Evolutionary conservation across 1,284 basidiomycete genomes (phyloP).

Genomic region (Chiua sp.): DNA sequence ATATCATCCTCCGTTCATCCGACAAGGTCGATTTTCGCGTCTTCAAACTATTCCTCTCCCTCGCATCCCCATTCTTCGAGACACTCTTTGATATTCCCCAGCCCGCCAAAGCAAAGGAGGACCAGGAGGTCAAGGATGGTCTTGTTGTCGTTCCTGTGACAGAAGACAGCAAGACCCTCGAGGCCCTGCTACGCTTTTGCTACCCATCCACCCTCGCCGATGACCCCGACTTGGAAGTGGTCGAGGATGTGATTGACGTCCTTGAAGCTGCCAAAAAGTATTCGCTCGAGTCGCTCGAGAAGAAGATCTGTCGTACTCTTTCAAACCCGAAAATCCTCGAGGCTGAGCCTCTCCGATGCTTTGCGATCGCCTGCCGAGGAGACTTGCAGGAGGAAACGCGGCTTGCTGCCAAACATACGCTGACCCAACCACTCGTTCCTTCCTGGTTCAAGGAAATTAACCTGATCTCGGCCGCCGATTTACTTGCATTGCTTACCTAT

Average conservation of each 20-base stretch:
- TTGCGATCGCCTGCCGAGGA: conserved; percentile 21
- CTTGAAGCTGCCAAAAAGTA: conserved; percentile 28
- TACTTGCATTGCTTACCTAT: conserved; percentile 28
- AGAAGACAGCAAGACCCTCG: conserved; percentile 21
- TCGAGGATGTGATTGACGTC: conserved; percentile 15
- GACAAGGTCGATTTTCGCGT: conserved; percentile 41
- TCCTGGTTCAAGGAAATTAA: conserved; percentile 20
- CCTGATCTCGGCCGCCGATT: conserved; percentile 20
- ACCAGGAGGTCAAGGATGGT: conserved; percentile 22
- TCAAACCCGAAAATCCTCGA: conserved; percentile 19
- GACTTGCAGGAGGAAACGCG: conserved; percentile 10
- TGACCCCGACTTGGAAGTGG: conserved; percentile 18
- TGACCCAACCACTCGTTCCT: conserved; percentile 20
- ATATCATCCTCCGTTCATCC: conserved; percentile 45
- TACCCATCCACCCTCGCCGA: conserved; percentile 31
- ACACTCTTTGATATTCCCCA: conserved; percentile 50
- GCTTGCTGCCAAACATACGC: conserved; percentile 20
- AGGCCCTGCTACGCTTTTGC: conserved; percentile 28
- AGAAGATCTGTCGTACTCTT: conserved; percentile 14
- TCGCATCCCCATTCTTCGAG: conserved; percentile 46
- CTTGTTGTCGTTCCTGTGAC: conserved; percentile 23
- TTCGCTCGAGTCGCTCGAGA: conserved; percentile 21
- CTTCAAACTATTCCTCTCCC: conserved; percentile 41
- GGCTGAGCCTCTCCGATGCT: conserved; percentile 21
- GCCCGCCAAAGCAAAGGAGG: conserved; percentile 18